These are phyloP conservation scores for Xylaria scruposa DNA, from an alignment of 495 filamentous ascomycete species.

Conservation along the genomic window DNA sequence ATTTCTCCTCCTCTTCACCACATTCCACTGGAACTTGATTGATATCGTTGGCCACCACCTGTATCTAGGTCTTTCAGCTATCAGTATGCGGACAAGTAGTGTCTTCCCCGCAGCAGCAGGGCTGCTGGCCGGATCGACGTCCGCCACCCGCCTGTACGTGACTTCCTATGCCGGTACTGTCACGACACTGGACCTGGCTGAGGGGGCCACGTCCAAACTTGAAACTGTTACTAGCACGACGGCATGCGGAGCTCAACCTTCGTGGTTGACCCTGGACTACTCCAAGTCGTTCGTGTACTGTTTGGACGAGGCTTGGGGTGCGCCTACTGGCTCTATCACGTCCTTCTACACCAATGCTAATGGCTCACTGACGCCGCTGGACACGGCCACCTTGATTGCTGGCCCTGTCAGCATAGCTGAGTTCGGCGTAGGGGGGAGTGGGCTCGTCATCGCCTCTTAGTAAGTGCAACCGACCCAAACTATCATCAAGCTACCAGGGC, in stretches of 20 bases:
- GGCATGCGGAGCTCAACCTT: constrained; percentile 61
- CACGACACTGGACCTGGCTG: constrained; percentile 58
- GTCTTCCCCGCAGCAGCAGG: constrained; percentile 40
- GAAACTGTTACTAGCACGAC: constrained; percentile 48
- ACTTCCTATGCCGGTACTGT: constrained; percentile 67
- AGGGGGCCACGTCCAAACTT: constrained; percentile 39
- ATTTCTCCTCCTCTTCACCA: constrained; percentile 33
- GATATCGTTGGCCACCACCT: constrained; percentile 18
- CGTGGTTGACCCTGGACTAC: constrained; percentile 63
- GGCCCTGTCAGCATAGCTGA: constrained; percentile 56
- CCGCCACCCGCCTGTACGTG: constrained; percentile 59
- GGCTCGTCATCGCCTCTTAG: constrained; percentile 58
- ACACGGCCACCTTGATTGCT: constrained; percentile 40
- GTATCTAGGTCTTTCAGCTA: constrained; percentile 28
- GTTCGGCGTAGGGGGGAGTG: constrained; percentile 48
- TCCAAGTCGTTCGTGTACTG: constrained; percentile 62
- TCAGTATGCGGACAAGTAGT: constrained; percentile 37
- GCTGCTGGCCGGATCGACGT: constrained; percentile 41
- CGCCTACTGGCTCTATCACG: constrained; percentile 50
- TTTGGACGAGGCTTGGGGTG: constrained; percentile 59
- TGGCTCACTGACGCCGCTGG: constrained; percentile 46
- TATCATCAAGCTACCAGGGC: constrained; percentile 25
- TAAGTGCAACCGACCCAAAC: constrained; percentile 42
- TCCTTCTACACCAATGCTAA: constrained; percentile 45
- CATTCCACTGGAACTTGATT: constrained; percentile 25